A percentile compares a stretch with the other conserved stretches of the same genome.
Conservation (phyloP, 2,329 filamentous ascomycete genomes). For the Huntiella abstrusa region DNA sequence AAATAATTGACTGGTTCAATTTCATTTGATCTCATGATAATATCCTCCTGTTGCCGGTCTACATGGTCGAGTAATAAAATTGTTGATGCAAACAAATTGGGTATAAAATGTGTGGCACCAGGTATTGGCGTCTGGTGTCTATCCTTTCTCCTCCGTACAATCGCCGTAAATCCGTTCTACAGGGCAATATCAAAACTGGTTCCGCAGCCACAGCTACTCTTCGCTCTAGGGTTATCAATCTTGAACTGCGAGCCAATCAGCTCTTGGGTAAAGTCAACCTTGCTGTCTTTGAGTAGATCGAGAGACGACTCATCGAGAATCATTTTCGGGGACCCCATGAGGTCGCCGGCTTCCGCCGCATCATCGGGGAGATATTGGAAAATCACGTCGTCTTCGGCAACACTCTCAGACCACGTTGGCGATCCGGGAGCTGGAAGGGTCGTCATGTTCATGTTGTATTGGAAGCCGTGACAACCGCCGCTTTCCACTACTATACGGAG, state of each 20-base stretch:
- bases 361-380: conserved; percentile 49
- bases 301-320: conserved; percentile 77
- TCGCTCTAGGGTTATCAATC: conserved; percentile 77
- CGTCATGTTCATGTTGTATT: conserved; percentile 83
- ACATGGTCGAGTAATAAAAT: too few species aligned
- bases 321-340: conserved; percentile 44
- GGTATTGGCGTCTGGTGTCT: neutral
- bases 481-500: conserved; percentile 85
- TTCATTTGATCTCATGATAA: too few species aligned
- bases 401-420: conserved; percentile 18
- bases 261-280: conserved; percentile 91
- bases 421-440: conserved; percentile 29
- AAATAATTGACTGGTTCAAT: too few species aligned
- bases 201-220: conserved; percentile 89
- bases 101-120: neutral
- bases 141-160: too few species aligned
- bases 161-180: too few species aligned
- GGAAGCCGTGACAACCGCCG: conserved; percentile 93
- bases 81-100: too few species aligned
- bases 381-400: conserved; percentile 65
- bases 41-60: too few species aligned
- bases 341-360: conserved; percentile 18
- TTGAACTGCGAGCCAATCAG: conserved; percentile 82
- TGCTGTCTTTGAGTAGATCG: conserved; percentile 79
- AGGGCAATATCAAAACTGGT: conserved; percentile 75